Conservation (phyloP, 2,329 filamentous ascomycete species). For the Mycosphaerella arachidis region DNA sequence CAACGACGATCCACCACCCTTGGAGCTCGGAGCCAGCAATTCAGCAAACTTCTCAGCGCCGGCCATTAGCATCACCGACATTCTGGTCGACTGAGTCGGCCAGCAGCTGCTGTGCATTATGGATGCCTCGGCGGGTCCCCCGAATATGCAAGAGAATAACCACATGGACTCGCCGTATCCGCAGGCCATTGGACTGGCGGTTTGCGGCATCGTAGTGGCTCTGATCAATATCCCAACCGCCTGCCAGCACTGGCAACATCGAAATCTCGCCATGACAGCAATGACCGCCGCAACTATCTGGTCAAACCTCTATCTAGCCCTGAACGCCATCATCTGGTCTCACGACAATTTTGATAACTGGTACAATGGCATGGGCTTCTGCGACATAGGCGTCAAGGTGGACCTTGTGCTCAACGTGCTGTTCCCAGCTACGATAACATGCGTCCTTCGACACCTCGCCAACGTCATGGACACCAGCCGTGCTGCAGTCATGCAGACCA, state of each 20-base stretch:
- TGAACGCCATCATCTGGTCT: slow-evolving; percentile 63
- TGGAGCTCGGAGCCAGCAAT: slow-evolving; percentile 5
- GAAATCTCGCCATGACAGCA: slow-evolving; percentile 56
- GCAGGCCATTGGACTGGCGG: slow-evolving; percentile 42
- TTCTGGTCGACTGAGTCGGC: background rate
- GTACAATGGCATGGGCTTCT: slow-evolving; percentile 58
- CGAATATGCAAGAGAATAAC: background rate
- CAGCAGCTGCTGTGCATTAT: background rate
- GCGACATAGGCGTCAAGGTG: slow-evolving; percentile 61
- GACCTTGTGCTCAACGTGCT: slow-evolving; percentile 51
- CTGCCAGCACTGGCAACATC: slow-evolving; percentile 56
- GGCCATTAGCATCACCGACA: background rate
- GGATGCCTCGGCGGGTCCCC: background rate
- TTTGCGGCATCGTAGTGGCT: slow-evolving; percentile 48
- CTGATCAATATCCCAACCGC: slow-evolving; percentile 55
- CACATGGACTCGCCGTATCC: slow-evolving; percentile 23
- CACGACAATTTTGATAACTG: slow-evolving; percentile 51
- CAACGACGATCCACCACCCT: slow-evolving; percentile 15
- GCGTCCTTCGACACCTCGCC: slow-evolving; percentile 59
- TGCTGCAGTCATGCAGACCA: slow-evolving; percentile 48
- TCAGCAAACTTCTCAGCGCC: background rate
- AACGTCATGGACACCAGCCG: slow-evolving; percentile 57
- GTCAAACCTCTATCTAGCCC: slow-evolving; percentile 52
- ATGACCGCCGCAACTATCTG: slow-evolving; percentile 54
- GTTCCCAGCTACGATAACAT: slow-evolving; percentile 49